Evolutionary conservation across 106 monocot genomes (phyloP), one percentile per base, ranked within the genome.

Genomic region (Vanilla planifolia): DNA sequence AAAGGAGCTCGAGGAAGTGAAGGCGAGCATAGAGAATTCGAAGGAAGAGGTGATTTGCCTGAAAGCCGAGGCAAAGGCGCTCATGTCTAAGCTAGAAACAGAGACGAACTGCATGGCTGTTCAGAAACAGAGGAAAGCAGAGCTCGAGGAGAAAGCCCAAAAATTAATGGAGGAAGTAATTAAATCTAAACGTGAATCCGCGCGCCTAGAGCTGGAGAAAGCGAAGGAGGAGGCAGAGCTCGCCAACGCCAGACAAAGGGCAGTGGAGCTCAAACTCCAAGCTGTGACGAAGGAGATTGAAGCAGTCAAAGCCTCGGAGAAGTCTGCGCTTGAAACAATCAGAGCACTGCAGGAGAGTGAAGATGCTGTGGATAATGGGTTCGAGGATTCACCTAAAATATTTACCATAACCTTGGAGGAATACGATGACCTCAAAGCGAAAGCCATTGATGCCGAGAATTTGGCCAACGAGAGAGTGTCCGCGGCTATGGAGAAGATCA

Each of bases 361-460:
- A 61, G 62, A 67, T 19, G 48, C 71, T 51, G 64, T n/a, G n/a
- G n/a, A n/a, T n/a, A n/a, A n/a, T n/a, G n/a, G n/a, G n/a, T n/a
- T n/a, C n/a, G 77, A 82, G 4, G 39, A 42, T 27, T 47, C 11
- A 19, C 43, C 15, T 23, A 48, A 62, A 41, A 58, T 53, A 6
- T 60, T 93, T 2, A 69, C 78, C 0, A 61, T 93, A 55, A 55
- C 75, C 30, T 37, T 84, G 13, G 88, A 93, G 19, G 81, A 93
- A 15, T 93, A 88, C 72, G 64, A 80, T 37, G 48, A 5, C 5
- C 79, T 93, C 10, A 85, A 76, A 66, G 85, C 79, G 59, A 60
- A 40, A 63, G 88, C 81, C 2, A 64, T 67, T 48, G 79, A 82
- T 19, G 80, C 74, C 0, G 88, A 93, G 61, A 77, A 79, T 43